Conservation (phyloP, 768 basidiomycete species). For the Naganishia vishniacii region DNA sequence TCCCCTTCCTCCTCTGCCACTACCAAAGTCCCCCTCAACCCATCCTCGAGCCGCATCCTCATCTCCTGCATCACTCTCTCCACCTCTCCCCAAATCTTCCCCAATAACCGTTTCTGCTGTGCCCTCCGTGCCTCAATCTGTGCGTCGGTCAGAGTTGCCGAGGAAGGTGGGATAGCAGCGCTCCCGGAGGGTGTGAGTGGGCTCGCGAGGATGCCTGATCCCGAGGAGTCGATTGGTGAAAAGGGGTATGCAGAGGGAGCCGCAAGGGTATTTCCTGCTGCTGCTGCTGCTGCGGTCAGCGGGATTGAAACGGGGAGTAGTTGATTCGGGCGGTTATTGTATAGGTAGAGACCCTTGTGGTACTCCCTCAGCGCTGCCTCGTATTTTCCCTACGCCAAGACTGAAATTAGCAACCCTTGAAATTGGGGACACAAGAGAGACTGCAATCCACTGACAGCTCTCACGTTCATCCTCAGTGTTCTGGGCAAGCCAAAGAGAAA, state of each 20-base stretch:
- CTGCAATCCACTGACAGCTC: constrained; percentile 60
- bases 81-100: constrained; percentile 91
- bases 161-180: neutral
- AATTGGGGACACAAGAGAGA: constrained; percentile 2
- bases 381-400: constrained; percentile 69
- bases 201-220: neutral
- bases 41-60: constrained; percentile 67
- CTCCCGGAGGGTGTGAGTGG: neutral
- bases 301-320: constrained; percentile 58
- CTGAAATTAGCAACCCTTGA: constrained; percentile 12
- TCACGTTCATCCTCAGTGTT: constrained; percentile 77
- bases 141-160: constrained; percentile 6
- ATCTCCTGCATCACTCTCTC: constrained; percentile 93
- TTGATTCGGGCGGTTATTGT: constrained; percentile 83
- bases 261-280: neutral
- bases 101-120: constrained; percentile 85
- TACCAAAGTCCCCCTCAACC: constrained; percentile 55
- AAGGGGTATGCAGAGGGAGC: neutral
- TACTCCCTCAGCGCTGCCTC: constrained; percentile 91
- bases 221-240: constrained; percentile 10
- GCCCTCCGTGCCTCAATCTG: constrained; percentile 50
- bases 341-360: constrained; percentile 87
- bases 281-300: neutral
- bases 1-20: neutral
- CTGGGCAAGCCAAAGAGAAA: constrained; percentile 99